Evolutionary conservation across 78 protist species (phyloP), one percentile per base, ranked within the genome.

Genomic region (Emiliania huxleyi): DNA sequence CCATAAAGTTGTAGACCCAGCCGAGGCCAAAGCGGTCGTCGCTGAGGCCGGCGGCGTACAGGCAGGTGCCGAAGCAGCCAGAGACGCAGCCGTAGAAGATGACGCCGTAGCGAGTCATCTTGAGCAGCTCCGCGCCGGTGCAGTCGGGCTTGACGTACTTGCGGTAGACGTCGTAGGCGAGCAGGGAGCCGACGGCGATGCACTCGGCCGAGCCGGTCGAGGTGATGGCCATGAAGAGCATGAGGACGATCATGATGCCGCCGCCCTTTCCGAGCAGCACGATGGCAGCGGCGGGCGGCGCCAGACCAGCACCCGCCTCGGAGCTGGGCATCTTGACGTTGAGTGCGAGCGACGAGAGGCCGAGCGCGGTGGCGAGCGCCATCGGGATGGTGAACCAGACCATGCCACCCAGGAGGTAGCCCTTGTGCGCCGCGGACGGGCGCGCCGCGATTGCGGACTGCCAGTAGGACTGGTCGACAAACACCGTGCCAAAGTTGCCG

Each of bases 391-490:
- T 40, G 69, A 92, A 62, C 91, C 81, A 49, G 8, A 87, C 77
- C 25, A 92, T 8, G 38, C 94, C 94, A 21, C 94, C 94, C n/a
- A 92, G 69, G 18, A 92, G 26, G 84, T 62, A 92, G 71, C 91
- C 94, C 91, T 55, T 55, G 69, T 33, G 44, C 29, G 94, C n/a
- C 5, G 90, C 25, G n/a, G 55, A 0, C 21, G 91, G 90, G 37
- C 21, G 11, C 21, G 87, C 84, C 8, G 94, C 94, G 37, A 92
- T 84, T 26, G 94, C 94, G 15, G 90, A 48, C 91, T 92, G 94
- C 94, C 94, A 92, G 91, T 92, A 92, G 37, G 87, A 15, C 91
- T 92, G 90, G 85, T 92, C 94, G n/a, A 92, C 90, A 69, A 92
- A 92, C 33, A 92, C 94, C 44, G 90, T 84, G 62, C 90, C 90